These are phyloP conservation scores for Globisporangium perplexum DNA, from an alignment of 352 stramenopile species.

Conservation along the genomic window DNA sequence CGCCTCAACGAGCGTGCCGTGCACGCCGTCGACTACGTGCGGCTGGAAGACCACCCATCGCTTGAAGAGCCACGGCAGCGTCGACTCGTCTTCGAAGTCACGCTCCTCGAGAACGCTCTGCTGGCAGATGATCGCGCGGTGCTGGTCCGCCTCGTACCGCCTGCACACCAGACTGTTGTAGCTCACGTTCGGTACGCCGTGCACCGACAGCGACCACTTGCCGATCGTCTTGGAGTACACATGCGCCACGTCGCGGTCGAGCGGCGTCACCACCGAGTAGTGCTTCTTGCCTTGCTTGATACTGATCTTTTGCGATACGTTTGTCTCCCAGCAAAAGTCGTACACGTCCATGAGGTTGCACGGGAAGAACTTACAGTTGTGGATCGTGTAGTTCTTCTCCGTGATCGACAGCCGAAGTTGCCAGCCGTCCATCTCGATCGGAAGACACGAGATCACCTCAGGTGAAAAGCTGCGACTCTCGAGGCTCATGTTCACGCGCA, in stretches of 20 bases:
- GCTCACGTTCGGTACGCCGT: conserved; percentile 79
- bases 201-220: conserved; percentile 79
- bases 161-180: conserved; percentile 85
- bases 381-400: conserved; percentile 86
- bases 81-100: conserved; percentile 79
- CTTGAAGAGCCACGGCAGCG: conserved; percentile 84
- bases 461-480: conserved; percentile 79
- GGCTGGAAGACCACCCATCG: conserved; percentile 84
- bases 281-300: conserved; percentile 80
- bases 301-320: conserved; percentile 66
- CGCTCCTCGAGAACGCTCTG: conserved; percentile 78
- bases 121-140: conserved; percentile 76
- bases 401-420: conserved; percentile 80
- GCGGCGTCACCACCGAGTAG: conserved; percentile 72
- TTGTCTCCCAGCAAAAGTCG: conserved; percentile 86
- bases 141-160: conserved; percentile 35
- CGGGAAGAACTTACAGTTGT: conserved; percentile 86
- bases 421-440: conserved; percentile 86
- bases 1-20: conserved; percentile 74
- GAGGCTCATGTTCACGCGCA: conserved; percentile 75
- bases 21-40: conserved; percentile 58
- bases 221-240: conserved; percentile 83
- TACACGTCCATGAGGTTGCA: conserved; percentile 72
- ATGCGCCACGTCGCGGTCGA: conserved; percentile 69
- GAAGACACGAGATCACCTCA: conserved; percentile 82